phyloP scores from a whole-genome alignment of 2,329 filamentous ascomycete species.

The Colletotrichum noveboracense region DNA sequence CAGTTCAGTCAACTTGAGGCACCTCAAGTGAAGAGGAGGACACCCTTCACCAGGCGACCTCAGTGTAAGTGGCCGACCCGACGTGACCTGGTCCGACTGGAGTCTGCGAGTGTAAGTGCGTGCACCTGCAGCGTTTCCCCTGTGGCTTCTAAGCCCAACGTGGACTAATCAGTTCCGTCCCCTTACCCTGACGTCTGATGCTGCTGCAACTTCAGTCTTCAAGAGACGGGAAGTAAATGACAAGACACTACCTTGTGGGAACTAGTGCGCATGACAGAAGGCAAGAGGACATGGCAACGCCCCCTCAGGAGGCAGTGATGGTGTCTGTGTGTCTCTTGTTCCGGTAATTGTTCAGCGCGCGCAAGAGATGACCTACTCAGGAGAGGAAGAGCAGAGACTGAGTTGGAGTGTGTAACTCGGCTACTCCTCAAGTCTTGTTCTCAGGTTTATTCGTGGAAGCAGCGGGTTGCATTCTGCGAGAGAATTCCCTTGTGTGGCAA shows the following conservation, averaged over 20 bases:
- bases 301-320: neutral
- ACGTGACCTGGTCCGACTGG: neutral
- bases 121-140: neutral
- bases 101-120: neutral
- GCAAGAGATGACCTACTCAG: too few relatives aligned
- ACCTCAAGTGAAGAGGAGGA: neutral
- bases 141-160: neutral
- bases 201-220: neutral
- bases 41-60: neutral
- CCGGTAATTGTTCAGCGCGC: neutral
- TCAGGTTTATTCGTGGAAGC: neutral
- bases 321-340: neutral
- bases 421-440: neutral
- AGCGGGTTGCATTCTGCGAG: neutral
- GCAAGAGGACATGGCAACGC: neutral
- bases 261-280: neutral
- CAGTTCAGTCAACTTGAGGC: neutral
- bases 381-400: neutral
- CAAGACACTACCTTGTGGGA: neutral
- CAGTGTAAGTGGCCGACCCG: neutral
- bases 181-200: neutral
- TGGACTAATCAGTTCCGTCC: neutral
- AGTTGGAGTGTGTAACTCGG: neutral
- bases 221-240: neutral
- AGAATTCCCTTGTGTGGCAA: neutral